These are phyloP conservation scores for Trichoderma polysporum DNA, from an alignment of 2,329 filamentous ascomycete species.

Conservation along the genomic window DNA sequence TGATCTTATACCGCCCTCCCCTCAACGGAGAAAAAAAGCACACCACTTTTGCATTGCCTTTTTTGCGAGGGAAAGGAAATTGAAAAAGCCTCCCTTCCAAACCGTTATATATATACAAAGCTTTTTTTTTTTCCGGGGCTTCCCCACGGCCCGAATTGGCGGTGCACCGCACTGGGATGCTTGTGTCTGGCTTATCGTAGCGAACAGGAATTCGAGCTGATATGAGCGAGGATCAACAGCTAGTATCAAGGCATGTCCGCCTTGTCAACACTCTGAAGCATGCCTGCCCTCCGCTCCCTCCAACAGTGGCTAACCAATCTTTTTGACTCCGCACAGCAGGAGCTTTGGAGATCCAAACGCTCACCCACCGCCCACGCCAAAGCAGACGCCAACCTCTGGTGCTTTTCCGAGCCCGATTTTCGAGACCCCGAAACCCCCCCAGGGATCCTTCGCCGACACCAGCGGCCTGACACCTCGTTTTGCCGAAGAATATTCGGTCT, in stretches of 20 bases:
- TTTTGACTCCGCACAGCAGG: constrained; percentile 23
- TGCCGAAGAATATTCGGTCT: constrained; percentile 65
- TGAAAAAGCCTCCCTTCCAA: constrained; percentile 10
- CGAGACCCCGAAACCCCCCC: constrained; percentile 54
- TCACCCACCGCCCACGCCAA: constrained; percentile 58
- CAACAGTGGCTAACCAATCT: constrained; percentile 6
- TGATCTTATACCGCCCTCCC: constrained; percentile 14
- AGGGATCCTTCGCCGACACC: constrained; percentile 48
- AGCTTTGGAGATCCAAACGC: constrained; percentile 65
- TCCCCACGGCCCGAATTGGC: constrained; percentile 17
- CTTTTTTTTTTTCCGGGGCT: neutral
- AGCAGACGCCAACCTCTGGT: constrained; percentile 55
- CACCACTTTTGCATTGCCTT: neutral
- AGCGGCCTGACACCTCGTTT: constrained; percentile 60
- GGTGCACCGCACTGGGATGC: constrained; percentile 25
- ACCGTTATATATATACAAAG: neutral
- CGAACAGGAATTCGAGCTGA: constrained; percentile 40
- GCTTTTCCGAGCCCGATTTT: constrained; percentile 56
- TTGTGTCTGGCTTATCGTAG: constrained; percentile 22
- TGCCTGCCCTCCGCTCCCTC: constrained; percentile 22
- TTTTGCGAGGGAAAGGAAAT: constrained; percentile 5
- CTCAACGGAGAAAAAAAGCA: neutral
- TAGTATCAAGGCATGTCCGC: constrained; percentile 50
- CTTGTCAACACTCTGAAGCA: constrained; percentile 12
- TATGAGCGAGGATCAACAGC: constrained; percentile 64